Evolutionary conservation across 208 protist species (phyloP), one percentile per base, ranked within the genome.

Genomic region (Trypanosoma brucei): DNA sequence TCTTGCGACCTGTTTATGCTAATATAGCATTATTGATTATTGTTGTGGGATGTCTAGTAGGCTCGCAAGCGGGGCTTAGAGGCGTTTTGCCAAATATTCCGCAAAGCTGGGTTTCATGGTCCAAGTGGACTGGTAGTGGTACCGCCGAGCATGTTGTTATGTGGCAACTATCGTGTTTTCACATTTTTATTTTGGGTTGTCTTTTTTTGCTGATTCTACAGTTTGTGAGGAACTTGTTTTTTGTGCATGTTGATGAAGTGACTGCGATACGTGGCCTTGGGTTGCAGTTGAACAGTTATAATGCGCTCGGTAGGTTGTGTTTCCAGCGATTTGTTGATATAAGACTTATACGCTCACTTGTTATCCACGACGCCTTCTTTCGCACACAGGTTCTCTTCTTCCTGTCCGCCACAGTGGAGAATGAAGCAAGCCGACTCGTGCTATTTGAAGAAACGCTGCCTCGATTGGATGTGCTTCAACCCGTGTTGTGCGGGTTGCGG

Each of bases 321-420:
- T 66, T 66, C 6, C 67, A 70, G 11, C 63, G 68, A 0, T 92
- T 95, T 56, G 45, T 95, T 4, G 86, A 92, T 35, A 38, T 81
- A 22, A 73, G 77, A 42, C 73, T 91, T 55, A 73, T 95, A 45
- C 81, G 83, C 34, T 78, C 71, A 1, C 59, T 95, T 8, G 75
- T 92, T 44, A 86, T 95, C 46, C 86, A 95, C 65, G 88, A 95
- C 53, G 71, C 84, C 3, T 95, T 87, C 60, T 88, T 82, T 48
- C 78, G 88, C 33, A 87, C 85, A 46, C 83, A 86, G 63, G 83
- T 75, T 8, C 86, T 95, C 0, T 92, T 92, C 39, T 93, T 85
- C 57, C 76, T 95, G 22, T 90, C 86, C 48, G 81, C 80, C 3
- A 84, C 83, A 11, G 69, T 95, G 4, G 86, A 92, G 59, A 90